A percentile compares a stretch with the other conserved stretches of the same genome.
Evolutionary conservation across 768 basidiomycete genomes (phyloP).

Genomic region (Mycena crocata): DNA sequence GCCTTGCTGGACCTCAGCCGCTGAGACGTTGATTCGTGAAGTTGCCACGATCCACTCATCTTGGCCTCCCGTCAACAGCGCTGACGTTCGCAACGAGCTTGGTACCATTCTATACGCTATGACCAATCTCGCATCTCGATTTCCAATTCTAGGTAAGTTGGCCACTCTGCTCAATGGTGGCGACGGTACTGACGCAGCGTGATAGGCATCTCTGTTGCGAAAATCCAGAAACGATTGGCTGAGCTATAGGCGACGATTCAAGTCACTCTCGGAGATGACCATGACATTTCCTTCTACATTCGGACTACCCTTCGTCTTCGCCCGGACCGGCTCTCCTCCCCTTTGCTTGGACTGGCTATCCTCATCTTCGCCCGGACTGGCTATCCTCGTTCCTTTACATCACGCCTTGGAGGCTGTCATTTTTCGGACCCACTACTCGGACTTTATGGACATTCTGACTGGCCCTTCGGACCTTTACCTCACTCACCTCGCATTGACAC

Average conservation of each 20-base stretch:
- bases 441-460: neutral
- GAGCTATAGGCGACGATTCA: conserved; percentile 34
- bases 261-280: conserved; percentile 34
- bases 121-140: conserved; percentile 67
- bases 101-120: conserved; percentile 71
- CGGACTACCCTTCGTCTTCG: no score
- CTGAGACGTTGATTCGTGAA: conserved; percentile 75
- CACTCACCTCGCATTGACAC: conserved; percentile 8
- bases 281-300: conserved; percentile 25
- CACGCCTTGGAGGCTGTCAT: conserved; percentile 32
- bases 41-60: conserved; percentile 71
- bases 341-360: no score
- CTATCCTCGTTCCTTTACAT: conserved; percentile 24
- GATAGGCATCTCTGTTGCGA: conserved; percentile 35
- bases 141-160: conserved; percentile 64
- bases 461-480: neutral
- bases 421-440: conserved; percentile 9
- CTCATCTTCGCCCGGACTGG: conserved; percentile 32
- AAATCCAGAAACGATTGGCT: conserved; percentile 39
- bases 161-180: neutral
- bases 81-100: conserved; percentile 73
- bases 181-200: neutral
- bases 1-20: conserved; percentile 80
- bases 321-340: no score
- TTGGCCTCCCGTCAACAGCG: conserved; percentile 69